These are phyloP conservation scores for Cyclocybe cylindracea DNA, from an alignment of 768 basidiomycete genomes.

Conservation along the genomic window DNA sequence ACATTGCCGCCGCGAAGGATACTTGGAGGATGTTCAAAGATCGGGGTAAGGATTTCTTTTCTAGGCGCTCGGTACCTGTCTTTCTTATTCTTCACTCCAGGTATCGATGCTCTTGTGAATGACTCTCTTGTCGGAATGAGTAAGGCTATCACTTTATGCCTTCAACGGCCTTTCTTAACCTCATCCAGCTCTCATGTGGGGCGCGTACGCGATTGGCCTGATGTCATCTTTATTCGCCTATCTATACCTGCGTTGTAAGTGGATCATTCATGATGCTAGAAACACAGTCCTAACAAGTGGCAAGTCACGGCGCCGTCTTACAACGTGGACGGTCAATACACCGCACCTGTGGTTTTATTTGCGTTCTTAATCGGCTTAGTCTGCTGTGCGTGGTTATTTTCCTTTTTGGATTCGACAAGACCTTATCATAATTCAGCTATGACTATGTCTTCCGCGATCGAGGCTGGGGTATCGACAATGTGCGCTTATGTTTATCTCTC, in stretches of 20 bases:
- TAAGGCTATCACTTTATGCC: constrained; percentile 32
- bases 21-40: constrained; percentile 80
- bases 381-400: constrained; percentile 52
- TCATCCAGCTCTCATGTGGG: constrained; percentile 66
- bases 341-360: constrained; percentile 75
- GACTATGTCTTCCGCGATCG: constrained; percentile 72
- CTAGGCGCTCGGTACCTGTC: constrained; percentile 3
- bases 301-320: constrained; percentile 75
- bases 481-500: constrained; percentile 28
- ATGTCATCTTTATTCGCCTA: constrained; percentile 76
- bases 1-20: constrained; percentile 79
- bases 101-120: constrained; percentile 80
- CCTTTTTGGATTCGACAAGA: not conserved
- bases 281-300: not conserved
- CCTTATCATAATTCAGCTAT: constrained; percentile 41
- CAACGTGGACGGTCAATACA: constrained; percentile 74
- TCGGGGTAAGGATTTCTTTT: constrained; percentile 42
- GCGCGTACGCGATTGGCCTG: constrained; percentile 77
- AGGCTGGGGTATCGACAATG: constrained; percentile 89
- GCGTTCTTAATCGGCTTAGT: constrained; percentile 79
- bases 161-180: too few species aligned
- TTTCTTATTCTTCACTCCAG: constrained; percentile 24
- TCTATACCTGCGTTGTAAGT: constrained; percentile 71
- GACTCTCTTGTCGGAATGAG: constrained; percentile 82
- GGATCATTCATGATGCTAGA: not conserved